A percentile compares a stretch with the other conserved stretches of the same genome.
These are phyloP conservation scores for Fraxinus angustifolia DNA, from an alignment of 305 asterid species.

Conservation along the genomic window DNA sequence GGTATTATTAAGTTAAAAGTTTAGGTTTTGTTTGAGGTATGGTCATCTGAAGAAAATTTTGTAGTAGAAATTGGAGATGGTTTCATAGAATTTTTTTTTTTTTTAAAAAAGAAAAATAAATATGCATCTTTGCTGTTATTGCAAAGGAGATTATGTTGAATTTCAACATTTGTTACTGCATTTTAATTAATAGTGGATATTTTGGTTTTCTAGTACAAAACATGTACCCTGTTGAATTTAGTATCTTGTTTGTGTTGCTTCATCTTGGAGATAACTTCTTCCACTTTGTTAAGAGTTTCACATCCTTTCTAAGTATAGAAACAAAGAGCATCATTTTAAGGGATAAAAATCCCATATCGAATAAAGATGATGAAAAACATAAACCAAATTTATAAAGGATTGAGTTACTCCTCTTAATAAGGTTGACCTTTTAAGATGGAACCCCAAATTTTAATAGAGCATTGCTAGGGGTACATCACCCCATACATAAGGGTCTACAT, in stretches of 20 bases:
- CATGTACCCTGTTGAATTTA: not conserved
- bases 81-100: no score
- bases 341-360: no score
- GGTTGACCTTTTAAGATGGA: no score
- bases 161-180: not conserved
- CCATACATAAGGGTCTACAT: no score
- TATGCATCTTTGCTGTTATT: not conserved
- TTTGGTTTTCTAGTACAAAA: not conserved
- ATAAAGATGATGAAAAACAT: no score
- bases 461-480: no score
- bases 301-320: constrained; percentile 16
- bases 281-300: not conserved
- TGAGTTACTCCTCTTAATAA: no score
- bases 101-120: no score
- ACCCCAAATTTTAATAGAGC: no score
- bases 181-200: not conserved
- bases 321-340: no score
- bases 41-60: not conserved
- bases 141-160: not conserved
- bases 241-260: not conserved
- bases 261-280: not conserved
- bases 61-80: not conserved
- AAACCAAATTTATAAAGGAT: no score
- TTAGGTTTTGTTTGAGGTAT: not conserved
- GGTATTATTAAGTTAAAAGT: not conserved